A percentile compares a stretch with the other conserved stretches of the same genome.
Conservation (phyloP, 768 basidiomycete species). For the Clitopilus hobsonii region DNA sequence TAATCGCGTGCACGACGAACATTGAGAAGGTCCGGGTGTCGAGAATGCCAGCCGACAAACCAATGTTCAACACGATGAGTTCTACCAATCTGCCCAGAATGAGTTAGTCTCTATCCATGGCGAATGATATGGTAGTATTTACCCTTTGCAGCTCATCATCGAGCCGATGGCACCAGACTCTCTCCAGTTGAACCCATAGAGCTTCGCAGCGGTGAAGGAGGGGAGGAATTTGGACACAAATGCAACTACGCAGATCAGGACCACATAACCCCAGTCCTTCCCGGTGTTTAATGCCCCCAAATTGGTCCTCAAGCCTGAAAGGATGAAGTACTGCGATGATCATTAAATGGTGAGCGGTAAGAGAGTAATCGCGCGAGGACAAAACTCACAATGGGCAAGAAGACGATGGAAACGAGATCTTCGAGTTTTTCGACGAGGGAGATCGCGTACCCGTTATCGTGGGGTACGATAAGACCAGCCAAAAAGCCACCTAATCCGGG, state of each 20-base stretch:
- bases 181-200: slow-evolving; percentile 63
- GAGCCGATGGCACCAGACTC: slow-evolving; percentile 81
- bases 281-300: slow-evolving; percentile 73
- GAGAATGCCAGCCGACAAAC: slow-evolving; percentile 62
- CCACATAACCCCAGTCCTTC: slow-evolving; percentile 75
- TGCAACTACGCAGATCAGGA: slow-evolving; percentile 69
- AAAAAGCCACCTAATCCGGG: slow-evolving; percentile 62
- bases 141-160: slow-evolving; percentile 91
- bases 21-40: slow-evolving; percentile 74
- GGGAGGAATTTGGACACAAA: slow-evolving; percentile 79
- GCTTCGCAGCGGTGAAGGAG: slow-evolving; percentile 55
- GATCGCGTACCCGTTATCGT: slow-evolving; percentile 78
- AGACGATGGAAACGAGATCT: slow-evolving; percentile 74
- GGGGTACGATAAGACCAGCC: slow-evolving; percentile 78
- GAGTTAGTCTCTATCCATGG: neutral
- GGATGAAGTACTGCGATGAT: slow-evolving; percentile 62
- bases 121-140: slow-evolving; percentile 17
- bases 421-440: slow-evolving; percentile 82
- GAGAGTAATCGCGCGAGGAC: neutral
- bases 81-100: slow-evolving; percentile 56
- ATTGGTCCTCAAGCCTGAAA: slow-evolving; percentile 79
- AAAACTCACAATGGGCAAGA: slow-evolving; percentile 66
- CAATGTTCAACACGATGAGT: slow-evolving; percentile 89
- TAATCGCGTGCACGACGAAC: slow-evolving; percentile 78
- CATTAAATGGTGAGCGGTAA: slow-evolving; percentile 6